Evolutionary conservation across 192 early-diverging fungal genomes (phyloP).

Genomic region (Helicostylum pulchrum): DNA sequence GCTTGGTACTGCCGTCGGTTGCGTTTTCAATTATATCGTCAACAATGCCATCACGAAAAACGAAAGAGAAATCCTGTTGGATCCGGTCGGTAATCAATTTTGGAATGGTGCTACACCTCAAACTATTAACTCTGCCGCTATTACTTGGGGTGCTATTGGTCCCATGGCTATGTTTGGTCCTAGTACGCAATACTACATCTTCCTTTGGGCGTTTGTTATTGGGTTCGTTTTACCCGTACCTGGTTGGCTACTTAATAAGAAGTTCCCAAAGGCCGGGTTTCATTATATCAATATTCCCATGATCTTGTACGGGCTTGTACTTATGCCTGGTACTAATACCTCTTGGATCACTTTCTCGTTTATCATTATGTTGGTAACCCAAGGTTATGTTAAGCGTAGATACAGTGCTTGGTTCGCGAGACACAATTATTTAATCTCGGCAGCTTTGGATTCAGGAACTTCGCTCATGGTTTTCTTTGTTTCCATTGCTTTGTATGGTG

Average conservation of each 20-base stretch:
- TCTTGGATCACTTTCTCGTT: no score
- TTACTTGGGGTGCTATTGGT: conserved; percentile 63
- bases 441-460: conserved; percentile 61
- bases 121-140: conserved; percentile 55
- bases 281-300: no score
- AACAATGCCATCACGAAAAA: conserved; percentile 18
- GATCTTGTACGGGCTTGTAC: no score
- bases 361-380: conserved; percentile 35
- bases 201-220: conserved; percentile 48
- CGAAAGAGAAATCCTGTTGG: conserved; percentile 31
- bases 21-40: conserved; percentile 57
- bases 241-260: background rate
- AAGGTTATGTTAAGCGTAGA: conserved; percentile 43
- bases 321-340: no score
- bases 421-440: conserved; percentile 69
- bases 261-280: no score
- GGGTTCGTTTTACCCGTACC: conserved; percentile 50
- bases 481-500: conserved; percentile 25
- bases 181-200: conserved; percentile 40
- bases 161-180: conserved; percentile 51
- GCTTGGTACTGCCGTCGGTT: conserved; percentile 59
- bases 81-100: conserved; percentile 37
- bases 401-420: conserved; percentile 54
- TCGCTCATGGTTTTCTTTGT: conserved; percentile 43
- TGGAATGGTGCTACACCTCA: conserved; percentile 41